Conservation (phyloP, 306 rosid species). For the Cucumis hystrix region DNA sequence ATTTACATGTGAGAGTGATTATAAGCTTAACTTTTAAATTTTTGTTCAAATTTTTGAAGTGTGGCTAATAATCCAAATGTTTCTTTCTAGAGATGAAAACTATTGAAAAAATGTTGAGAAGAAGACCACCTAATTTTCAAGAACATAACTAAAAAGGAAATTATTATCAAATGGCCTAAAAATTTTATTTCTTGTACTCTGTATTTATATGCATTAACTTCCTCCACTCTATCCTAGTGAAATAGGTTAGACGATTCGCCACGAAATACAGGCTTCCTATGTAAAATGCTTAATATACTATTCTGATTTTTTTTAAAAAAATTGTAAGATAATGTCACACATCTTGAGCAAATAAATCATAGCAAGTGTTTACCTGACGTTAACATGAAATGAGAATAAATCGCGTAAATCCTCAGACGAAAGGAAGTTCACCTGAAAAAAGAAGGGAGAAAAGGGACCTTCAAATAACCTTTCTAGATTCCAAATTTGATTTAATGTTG, state of each 20-base stretch:
- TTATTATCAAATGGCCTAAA: no score
- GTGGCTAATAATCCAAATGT: no score
- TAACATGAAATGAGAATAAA: constrained; percentile 75
- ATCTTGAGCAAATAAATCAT: background rate
- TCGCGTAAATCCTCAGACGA: constrained; percentile 86
- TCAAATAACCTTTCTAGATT: background rate
- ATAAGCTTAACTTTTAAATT: no score
- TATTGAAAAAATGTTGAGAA: no score
- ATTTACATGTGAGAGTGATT: no score
- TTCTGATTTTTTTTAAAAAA: no score
- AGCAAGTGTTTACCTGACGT: constrained; percentile 30
- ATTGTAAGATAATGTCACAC: background rate
- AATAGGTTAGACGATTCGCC: background rate
- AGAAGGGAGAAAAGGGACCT: background rate
- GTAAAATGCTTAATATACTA: background rate
- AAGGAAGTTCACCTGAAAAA: constrained; percentile 50
- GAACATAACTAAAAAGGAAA: no score
- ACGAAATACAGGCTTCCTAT: background rate
- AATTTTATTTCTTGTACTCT: no score
- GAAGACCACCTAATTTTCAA: no score
- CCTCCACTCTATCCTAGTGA: background rate
- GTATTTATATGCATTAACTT: background rate
- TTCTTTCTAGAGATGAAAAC: no score
- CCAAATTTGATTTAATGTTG: background rate
- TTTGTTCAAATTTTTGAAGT: no score